Conservation (phyloP, 768 basidiomycete genomes). For the Boletus sp. region DNA sequence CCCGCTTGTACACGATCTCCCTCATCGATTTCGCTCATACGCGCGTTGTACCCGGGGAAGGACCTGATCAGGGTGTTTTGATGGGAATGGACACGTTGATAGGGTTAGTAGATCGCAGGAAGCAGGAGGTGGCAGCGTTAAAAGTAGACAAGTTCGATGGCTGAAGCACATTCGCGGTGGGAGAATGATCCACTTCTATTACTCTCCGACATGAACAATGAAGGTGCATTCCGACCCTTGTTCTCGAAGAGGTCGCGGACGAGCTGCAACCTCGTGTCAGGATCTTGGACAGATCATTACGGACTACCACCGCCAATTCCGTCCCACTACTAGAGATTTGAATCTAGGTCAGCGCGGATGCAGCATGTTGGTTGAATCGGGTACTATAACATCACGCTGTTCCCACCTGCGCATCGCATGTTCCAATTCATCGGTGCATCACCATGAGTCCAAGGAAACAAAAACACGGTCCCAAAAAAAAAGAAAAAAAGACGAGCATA, state of each 20-base stretch:
- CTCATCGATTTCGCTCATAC: constrained; percentile 97
- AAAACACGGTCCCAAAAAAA: neutral
- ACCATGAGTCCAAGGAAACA: neutral
- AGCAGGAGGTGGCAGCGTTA: constrained; percentile 37
- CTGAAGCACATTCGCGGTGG: neutral
- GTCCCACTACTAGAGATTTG: no score
- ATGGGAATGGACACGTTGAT: constrained; percentile 68
- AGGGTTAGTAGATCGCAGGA: constrained; percentile 55
- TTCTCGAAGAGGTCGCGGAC: neutral
- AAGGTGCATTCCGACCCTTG: neutral
- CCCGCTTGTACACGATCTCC: constrained; percentile 53
- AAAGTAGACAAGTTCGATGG: neutral
- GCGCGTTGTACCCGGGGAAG: constrained; percentile 58
- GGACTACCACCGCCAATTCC: no score
- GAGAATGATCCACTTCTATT: neutral
- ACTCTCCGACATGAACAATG: neutral
- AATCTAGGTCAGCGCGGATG: neutral
- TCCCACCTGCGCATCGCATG: neutral
- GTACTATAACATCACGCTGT: neutral
- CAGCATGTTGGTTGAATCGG: neutral
- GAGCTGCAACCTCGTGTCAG: neutral
- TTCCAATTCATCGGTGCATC: neutral
- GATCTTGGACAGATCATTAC: no score
- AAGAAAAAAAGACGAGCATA: neutral
- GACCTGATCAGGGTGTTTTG: constrained; percentile 77